Base-by-base conservation (phyloP, 306 rosid genomes). In the Gynostemma pentaphyllum region DNA sequence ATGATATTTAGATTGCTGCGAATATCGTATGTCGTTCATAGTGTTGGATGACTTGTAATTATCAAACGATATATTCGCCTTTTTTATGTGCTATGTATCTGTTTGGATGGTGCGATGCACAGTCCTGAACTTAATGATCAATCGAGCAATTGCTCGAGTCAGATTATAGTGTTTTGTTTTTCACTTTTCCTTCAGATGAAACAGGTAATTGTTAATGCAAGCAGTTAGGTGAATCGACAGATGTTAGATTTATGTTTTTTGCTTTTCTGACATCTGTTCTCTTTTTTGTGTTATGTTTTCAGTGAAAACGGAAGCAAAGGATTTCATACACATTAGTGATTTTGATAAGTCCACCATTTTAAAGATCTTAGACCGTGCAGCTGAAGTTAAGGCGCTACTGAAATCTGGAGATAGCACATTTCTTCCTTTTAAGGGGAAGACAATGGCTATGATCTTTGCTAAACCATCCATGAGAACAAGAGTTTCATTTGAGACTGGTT, bases 391-490 rank as follows among this genome's bases (percentile, higher is more conserved):
- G 89, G 82, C 86, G 6, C 67, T 76, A 67, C 52, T 94, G 10
- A 94, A 86, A 52, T 88, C 99, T 22, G 95, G 99, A 68, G 97
- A 94, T 44, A 81, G 78, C 76, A 45, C 89, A 22, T 94, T 72
- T 76, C 87, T 78, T 42, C 99, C 95, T 1, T 88, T 88, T 37
- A 81, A 82, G 75, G 97, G 97, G 72, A 94, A 82, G 77, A 86
- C 97, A 5, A 88, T 94, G 97, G 86, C 95, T 2, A 94, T 94
- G 99, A 94, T 94, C 69, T 92, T 92, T 74, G 74, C 95, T 5
- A 94, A 94, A 76, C 99, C 97, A 21, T 88, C 99, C 60, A 94
- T 88, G 97, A 84, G 97, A 75, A 94, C 97, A 0, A 70, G 95
- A 40, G 95, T 94, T 72, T 94, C 99, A 27, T 94, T 94, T 54